A percentile compares a stretch with the other conserved stretches of the same genome.
phyloP scores from a whole-genome alignment of 768 basidiomycete species.

The Scleroderma bovista region DNA sequence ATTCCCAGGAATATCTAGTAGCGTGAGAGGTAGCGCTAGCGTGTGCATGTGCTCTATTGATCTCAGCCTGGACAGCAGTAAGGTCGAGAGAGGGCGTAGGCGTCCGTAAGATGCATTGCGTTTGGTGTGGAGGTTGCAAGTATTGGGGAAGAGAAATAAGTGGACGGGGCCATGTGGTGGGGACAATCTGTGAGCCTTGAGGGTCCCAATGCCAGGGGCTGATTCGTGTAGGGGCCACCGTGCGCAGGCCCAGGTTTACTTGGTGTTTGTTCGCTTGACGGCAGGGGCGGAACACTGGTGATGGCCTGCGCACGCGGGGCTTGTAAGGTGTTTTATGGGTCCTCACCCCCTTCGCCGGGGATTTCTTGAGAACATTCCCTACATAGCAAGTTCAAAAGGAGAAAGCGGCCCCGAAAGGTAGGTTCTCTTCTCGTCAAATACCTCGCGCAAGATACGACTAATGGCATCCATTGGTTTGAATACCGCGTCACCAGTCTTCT shows the following conservation, averaged over 20 bases:
- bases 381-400: conserved; percentile 59
- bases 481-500: conserved; percentile 86
- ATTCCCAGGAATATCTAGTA: conserved; percentile 89
- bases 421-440: conserved; percentile 63
- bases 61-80: conserved; percentile 65
- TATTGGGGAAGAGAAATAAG: conserved; percentile 24
- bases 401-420: conserved; percentile 67
- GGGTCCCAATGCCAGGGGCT: conserved; percentile 44
- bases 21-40: conserved; percentile 66
- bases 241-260: conserved; percentile 2
- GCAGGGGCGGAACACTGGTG: conserved; percentile 32
- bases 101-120: conserved; percentile 59
- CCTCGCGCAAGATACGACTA: conserved; percentile 81
- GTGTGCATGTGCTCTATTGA: conserved; percentile 70
- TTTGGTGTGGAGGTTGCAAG: conserved; percentile 37
- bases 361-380: conserved; percentile 42
- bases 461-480: conserved; percentile 90
- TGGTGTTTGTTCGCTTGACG: conserved; percentile 45
- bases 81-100: conserved; percentile 68
- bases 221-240: conserved; percentile 38
- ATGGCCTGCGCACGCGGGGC: conserved; percentile 57
- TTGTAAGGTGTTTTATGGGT: conserved; percentile 68
- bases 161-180: conserved; percentile 2
- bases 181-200: conserved; percentile 40
- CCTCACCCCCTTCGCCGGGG: conserved; percentile 27